These are phyloP conservation scores for Tympanopsis confertula DNA, from an alignment of 2,329 filamentous ascomycete genomes.

Conservation along the genomic window DNA sequence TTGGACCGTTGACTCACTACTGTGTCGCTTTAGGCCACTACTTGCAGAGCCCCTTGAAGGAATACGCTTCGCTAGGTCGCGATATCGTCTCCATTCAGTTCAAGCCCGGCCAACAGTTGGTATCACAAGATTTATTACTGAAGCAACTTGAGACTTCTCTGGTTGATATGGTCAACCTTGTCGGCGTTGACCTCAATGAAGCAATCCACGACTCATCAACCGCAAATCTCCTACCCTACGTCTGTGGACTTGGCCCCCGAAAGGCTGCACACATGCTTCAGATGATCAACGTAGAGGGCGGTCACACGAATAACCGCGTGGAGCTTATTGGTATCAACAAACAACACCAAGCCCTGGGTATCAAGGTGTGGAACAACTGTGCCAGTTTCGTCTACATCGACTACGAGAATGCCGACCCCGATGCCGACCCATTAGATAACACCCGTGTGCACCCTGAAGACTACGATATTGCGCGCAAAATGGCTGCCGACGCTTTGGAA, in stretches of 20 bases:
- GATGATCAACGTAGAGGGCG: constrained; percentile 83
- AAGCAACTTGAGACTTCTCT: constrained; percentile 88
- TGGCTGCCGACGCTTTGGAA: constrained; percentile 92
- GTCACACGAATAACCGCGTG: constrained; percentile 69
- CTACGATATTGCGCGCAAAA: constrained; percentile 94
- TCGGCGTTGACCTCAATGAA: constrained; percentile 90
- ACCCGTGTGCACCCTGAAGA: constrained; percentile 97
- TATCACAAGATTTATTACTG: constrained; percentile 76
- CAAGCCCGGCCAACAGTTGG: constrained; percentile 77
- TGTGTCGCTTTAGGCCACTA: constrained; percentile 83
- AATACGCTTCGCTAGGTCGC: constrained; percentile 84
- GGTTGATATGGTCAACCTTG: constrained; percentile 96
- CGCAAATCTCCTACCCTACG: constrained; percentile 78
- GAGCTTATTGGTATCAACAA: constrained; percentile 80
- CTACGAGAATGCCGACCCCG: constrained; percentile 69
- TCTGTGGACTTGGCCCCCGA: constrained; percentile 81
- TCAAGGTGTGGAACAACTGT: constrained; percentile 90
- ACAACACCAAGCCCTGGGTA: constrained; percentile 69
- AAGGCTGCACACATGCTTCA: constrained; percentile 81
- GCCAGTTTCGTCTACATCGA: constrained; percentile 88
- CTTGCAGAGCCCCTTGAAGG: constrained; percentile 88
- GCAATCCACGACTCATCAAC: constrained; percentile 71
- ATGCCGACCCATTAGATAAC: constrained; percentile 87
- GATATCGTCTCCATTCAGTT: constrained; percentile 81
- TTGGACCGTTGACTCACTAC: constrained; percentile 72